Base-by-base conservation (phyloP, 495 filamentous ascomycete genomes). In the Podospora pseudopauciseta region DNA sequence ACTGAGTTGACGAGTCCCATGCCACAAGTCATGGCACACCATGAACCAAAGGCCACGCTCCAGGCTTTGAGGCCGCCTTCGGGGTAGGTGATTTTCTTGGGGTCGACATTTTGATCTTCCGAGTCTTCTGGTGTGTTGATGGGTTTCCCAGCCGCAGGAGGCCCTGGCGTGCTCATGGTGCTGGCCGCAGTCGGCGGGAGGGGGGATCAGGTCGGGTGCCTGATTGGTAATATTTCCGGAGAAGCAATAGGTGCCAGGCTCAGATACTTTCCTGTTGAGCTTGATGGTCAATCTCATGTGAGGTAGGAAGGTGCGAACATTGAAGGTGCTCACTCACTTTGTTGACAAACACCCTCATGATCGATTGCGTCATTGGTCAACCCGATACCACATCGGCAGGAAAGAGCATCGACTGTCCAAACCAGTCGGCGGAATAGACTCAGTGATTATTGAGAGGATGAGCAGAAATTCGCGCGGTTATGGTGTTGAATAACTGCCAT, bases 1-100 rank as follows among this genome's bases (percentile, higher is more conserved):
- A 58, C 55, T 19, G 55, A 58, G 55, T 58, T 58, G n/a, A 58
- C 23, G 55, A 58, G 55, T 5, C 55, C 55, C 55, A 58, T 58
- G 55, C 55, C 55, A n/a, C 55, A 58, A 2, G 23, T 58, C 55
- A 58, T 58, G 55, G 55, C 55, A 26, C 55, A 58, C n/a, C n/a
- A 58, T 19, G 55, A 58, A 5, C 55, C 55, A 18, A 58, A 58
- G 13, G 55, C n/a, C n/a, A 58, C 55, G 55, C n/a, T 58, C 55
- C 55, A 58, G 55, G 55, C 55, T 26, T 9, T 18, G 4, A 26
- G 9, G 55, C 55, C 55, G 3, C 55, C 23, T 58, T 58, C 55
- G 7, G 55, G 55, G 55, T 58, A 58, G 55, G 55, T 58, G n/a
- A 26, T 49, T 9, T 49, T 16, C 39, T 49, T 49, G 55, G 55